Evolutionary conservation across 2,329 filamentous ascomycete genomes (phyloP), one percentile per base, ranked within the genome.

Genomic region (Ophiocordyceps camponoti-rufipedis): DNA sequence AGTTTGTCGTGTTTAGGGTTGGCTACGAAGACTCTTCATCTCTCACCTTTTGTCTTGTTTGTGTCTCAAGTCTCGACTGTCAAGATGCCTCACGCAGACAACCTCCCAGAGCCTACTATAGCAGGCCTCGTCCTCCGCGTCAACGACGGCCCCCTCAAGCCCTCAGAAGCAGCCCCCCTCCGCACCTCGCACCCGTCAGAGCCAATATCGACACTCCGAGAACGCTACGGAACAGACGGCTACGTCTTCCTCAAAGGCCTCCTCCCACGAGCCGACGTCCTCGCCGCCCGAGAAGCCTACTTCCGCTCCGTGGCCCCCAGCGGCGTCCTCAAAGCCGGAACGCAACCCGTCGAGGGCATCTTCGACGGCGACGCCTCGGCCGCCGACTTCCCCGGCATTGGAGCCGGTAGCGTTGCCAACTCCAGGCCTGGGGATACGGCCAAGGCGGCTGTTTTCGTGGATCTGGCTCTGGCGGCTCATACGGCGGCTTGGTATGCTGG

Each of bases 241-340:
- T 76, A 77, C 50, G 55, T 78, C 28, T 71, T 72, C 45, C 46
- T 78, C 2, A 77, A 76, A 50, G 65, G 66, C 1, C 54, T 78
- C 0, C 56, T 78, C 2, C 73, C 73, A 0, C 66, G 67, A 3
- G 56, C 61, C 2, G 70, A 76, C 45, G 71, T 77, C 1, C 61
- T 75, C 9, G 59, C 62, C 33, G 67, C 69, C 9, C 67, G 74
- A 2, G 58, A 67, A 46, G 56, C 63, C 31, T 78, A 77, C 55
- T 78, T 78, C 54, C 56, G 60, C 3, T 67, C 68, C 41, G 59
- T 79, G 5, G 60, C 67, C 1, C 66, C 74, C 1, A 78, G 68
- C 28, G 72, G 72, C 1, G 67, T 80, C 33, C 58, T 80, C 2
- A 69, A 73, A 48, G 68, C 70, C 0, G 70, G 65, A 33, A 71